Conservation (phyloP, 2,329 filamentous ascomycete species). For the Hypoxylon sp. region DNA sequence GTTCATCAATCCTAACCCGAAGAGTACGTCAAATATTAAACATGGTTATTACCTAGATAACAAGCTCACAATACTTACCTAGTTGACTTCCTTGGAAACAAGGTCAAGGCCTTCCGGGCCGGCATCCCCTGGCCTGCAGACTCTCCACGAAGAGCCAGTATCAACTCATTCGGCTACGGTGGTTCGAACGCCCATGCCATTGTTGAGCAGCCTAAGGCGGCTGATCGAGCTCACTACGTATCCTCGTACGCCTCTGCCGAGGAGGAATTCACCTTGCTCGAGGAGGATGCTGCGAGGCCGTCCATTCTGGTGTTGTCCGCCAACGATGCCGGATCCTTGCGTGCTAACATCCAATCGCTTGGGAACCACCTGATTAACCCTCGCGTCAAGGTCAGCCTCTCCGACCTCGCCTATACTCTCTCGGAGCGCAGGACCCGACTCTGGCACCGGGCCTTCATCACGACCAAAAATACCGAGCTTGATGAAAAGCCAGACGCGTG, state of each 20-base stretch:
- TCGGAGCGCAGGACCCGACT: slow-evolving; percentile 42
- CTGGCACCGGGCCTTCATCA: slow-evolving; percentile 46
- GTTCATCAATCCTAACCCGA: slow-evolving; percentile 43
- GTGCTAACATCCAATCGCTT: slow-evolving; percentile 41
- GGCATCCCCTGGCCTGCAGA: slow-evolving; percentile 46
- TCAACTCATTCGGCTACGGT: slow-evolving; percentile 56
- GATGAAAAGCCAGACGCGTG: slow-evolving; percentile 5
- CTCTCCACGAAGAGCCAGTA: slow-evolving; percentile 42
- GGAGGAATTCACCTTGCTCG: slow-evolving; percentile 10
- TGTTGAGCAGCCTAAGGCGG: slow-evolving; percentile 32
- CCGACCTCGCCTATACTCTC: slow-evolving; percentile 51
- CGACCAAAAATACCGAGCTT: slow-evolving; percentile 13
- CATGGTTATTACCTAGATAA: not conserved
- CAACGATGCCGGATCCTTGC: slow-evolving; percentile 46
- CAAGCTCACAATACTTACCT: not conserved
- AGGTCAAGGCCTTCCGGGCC: slow-evolving; percentile 34
- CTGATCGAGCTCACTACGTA: not conserved
- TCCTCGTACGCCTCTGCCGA: slow-evolving; percentile 19
- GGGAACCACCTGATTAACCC: slow-evolving; percentile 48
- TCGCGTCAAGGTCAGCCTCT: slow-evolving; percentile 39
- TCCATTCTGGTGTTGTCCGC: slow-evolving; percentile 45
- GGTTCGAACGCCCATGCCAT: slow-evolving; percentile 54
- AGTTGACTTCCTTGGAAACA: slow-evolving; percentile 38
- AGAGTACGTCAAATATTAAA: slow-evolving; percentile 23
- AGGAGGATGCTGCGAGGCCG: slow-evolving; percentile 6